Base-by-base conservation (phyloP, 306 rosid genomes). In the Biancaea sappan region DNA sequence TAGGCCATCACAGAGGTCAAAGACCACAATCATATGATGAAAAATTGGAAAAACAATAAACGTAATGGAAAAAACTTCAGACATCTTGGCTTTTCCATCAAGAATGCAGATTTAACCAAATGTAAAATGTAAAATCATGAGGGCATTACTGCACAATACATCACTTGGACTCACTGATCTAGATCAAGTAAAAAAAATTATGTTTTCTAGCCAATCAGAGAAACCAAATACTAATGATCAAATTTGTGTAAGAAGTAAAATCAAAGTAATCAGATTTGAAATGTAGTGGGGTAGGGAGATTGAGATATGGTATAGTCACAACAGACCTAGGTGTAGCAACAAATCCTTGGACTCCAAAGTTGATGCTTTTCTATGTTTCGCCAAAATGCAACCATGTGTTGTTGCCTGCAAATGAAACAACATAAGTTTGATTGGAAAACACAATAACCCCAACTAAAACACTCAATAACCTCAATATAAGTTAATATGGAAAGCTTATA, bases 351-450 rank as follows among this genome's bases (percentile, higher is more conserved):
- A 86, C 85, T 95, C 99, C 69, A 95, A 77, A 64, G 92, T 90
- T 64, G 98, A 82, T 56, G 99, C 92, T 74, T 95, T 95, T 73
- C 99, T 87, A 79, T 95, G 99, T 86, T 95, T 95, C 24, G 99
- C 98, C 90, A 95, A 85, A 82, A 77, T 71, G 86, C 99, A 92
- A n/a, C 96, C 87, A 69, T 87, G 90, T 69, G 99, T 65, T 40
- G 96, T 92, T 61, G 84, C 80, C 99, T 95, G 89, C 77, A 48
- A 15, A 75, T 26, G 72, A 71, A 26, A 72, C 41, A 41, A 54
- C 46, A 66, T 54, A 60, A 77, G 80, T 66, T 64, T 51, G 59
- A 52, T 19, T 40, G 19, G 38, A 73, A 75, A 75, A 66, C 63
- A 64, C 15, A 35, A 74, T 11, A 38, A 52, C 24, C 69, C 38